Percentiles rank a stretch among this genome's conserved stretches.
phyloP scores from a whole-genome alignment of 2,329 filamentous ascomycete species.

The Cytospora leucostoma region DNA sequence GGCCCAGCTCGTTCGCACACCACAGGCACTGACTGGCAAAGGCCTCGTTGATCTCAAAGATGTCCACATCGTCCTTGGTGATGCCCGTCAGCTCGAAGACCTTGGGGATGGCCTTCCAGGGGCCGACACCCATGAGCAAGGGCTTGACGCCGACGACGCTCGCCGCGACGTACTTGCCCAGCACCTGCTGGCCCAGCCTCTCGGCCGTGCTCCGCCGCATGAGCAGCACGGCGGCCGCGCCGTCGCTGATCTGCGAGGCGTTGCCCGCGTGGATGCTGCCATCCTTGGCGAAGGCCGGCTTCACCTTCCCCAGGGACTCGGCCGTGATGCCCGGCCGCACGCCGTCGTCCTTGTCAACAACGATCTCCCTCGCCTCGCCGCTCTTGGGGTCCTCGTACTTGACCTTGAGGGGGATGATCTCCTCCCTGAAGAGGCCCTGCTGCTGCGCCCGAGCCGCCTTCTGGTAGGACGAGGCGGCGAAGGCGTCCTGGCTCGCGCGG shows the following conservation, averaged over 20 bases:
- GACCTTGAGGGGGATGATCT: constrained; percentile 84
- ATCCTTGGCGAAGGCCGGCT: constrained; percentile 85
- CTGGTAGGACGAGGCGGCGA: constrained; percentile 89
- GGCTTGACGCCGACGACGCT: constrained; percentile 87
- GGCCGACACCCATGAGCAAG: constrained; percentile 92
- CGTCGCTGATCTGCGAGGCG: constrained; percentile 92
- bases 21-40: constrained; percentile 94
- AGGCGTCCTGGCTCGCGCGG: constrained; percentile 80
- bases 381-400: constrained; percentile 90
- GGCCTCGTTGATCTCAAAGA: constrained; percentile 99
- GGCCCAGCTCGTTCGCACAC: constrained; percentile 84
- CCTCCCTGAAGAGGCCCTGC: constrained; percentile 86
- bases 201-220: constrained; percentile 94
- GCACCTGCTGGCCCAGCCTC: constrained; percentile 80
- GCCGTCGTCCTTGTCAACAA: constrained; percentile 84
- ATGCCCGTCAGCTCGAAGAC: constrained; percentile 87
- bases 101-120: constrained; percentile 93
- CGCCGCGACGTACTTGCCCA: constrained; percentile 89
- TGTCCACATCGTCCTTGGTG: constrained; percentile 86
- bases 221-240: constrained; percentile 89
- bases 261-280: constrained; percentile 96
- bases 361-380: constrained; percentile 79
- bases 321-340: constrained; percentile 81
- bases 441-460: constrained; percentile 86
- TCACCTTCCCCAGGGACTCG: constrained; percentile 89